These are phyloP conservation scores for Monosporozyma aerobia DNA, from an alignment of 805 yeast genomes.

Conservation along the genomic window DNA sequence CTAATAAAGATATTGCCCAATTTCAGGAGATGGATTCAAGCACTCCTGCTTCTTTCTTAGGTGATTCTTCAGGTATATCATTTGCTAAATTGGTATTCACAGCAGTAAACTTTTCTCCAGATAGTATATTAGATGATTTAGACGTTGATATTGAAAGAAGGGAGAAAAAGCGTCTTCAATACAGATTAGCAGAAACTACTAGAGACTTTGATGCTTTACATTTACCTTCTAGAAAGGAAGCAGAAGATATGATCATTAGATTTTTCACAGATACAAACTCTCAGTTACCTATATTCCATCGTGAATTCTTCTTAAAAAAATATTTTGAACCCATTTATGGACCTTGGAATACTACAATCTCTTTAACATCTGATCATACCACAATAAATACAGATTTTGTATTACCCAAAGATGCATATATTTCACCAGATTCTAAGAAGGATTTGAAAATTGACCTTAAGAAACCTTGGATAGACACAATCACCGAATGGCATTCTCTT, in stretches of 20 bases:
- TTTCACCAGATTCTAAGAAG: constrained; percentile 6
- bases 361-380: constrained; percentile 53
- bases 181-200: constrained; percentile 14
- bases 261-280: constrained; percentile 76
- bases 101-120: constrained; percentile 54
- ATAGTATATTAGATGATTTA: constrained; percentile 16
- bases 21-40: constrained; percentile 17
- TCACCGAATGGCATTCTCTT: constrained; percentile 33
- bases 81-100: constrained; percentile 72
- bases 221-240: constrained; percentile 63
- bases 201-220: constrained; percentile 15
- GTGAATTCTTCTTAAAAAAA: constrained; percentile 60
- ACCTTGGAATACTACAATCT: constrained; percentile 38
- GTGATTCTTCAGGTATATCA: constrained; percentile 52
- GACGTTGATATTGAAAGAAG: constrained; percentile 22
- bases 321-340: constrained; percentile 81
- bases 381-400: constrained; percentile 33
- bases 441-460: constrained; percentile 1
- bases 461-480: constrained; percentile 28
- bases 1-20: constrained; percentile 15
- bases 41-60: constrained; percentile 33
- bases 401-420: constrained; percentile 12
- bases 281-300: constrained; percentile 74
- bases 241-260: constrained; percentile 52
- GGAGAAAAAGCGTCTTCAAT: constrained; percentile 12